Evolutionary conservation across 2,329 filamentous ascomycete genomes (phyloP).

Genomic region (Fusarium incarnatum): DNA sequence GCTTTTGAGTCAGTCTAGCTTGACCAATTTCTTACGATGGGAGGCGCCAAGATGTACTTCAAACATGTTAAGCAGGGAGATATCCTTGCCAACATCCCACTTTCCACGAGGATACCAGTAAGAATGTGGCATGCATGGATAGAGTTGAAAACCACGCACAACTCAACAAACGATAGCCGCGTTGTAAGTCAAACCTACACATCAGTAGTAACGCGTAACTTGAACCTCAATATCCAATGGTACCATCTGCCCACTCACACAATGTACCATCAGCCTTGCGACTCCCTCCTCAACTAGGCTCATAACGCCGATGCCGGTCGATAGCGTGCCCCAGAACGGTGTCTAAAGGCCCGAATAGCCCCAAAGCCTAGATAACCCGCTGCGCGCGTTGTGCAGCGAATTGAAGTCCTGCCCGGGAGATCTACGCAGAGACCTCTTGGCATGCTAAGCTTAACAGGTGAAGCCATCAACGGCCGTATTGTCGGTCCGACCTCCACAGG

Average conservation of each 20-base stretch:
- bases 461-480: conserved; percentile 25
- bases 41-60: background rate
- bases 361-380: background rate
- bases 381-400: background rate
- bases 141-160: background rate
- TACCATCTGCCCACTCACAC: background rate
- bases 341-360: conserved; percentile 31
- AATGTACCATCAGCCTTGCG: conserved; percentile 12
- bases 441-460: conserved; percentile 24
- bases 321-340: conserved; percentile 10
- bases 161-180: background rate
- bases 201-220: background rate
- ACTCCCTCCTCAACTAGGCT: conserved; percentile 10
- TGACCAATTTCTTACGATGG: background rate
- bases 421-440: conserved; percentile 13
- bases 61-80: conserved; percentile 1
- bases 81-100: background rate
- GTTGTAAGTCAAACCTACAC: background rate
- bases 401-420: conserved; percentile 15
- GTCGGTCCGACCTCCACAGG: conserved; percentile 28
- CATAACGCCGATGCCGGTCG: conserved; percentile 27
- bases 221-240: conserved; percentile 2
- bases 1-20: conserved; percentile 17
- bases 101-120: too few species aligned
- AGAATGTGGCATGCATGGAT: background rate